Percentiles rank a stretch among this genome's conserved stretches.
Evolutionary conservation across 257 asterid genomes (phyloP).

Genomic region (Forsythia suspensa): DNA sequence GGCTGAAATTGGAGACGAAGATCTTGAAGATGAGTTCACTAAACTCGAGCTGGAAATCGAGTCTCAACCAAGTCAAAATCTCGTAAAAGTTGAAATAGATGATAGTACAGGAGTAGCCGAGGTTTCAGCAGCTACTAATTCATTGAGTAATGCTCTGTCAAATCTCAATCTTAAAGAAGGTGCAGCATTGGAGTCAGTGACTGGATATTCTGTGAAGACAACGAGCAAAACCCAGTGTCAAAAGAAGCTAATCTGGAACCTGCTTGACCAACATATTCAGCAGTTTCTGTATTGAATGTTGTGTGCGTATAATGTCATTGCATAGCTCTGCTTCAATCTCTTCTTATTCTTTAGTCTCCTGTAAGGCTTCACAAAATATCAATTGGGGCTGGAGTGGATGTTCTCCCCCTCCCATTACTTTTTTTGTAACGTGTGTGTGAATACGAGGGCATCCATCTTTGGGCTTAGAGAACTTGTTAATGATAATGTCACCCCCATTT

Average conservation of each 20-base stretch:
- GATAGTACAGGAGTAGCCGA: conserved; percentile 20
- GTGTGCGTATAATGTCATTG: background rate
- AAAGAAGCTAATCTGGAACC: conserved; percentile 40
- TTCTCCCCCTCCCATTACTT: no score
- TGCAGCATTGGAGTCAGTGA: conserved; percentile 21
- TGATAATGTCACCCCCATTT: no score
- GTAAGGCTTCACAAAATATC: background rate
- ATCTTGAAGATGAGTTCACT: conserved; percentile 65
- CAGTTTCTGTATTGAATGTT: background rate
- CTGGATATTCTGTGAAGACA: conserved; percentile 11
- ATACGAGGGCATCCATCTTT: no score
- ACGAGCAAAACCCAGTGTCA: conserved; percentile 21
- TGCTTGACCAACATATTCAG: conserved; percentile 29
- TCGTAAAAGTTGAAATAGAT: conserved; percentile 12
- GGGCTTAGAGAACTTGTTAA: no score
- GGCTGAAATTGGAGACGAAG: conserved; percentile 59
- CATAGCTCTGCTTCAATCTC: background rate
- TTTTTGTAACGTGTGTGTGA: no score
- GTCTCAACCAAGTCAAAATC: conserved; percentile 26
- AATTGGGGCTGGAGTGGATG: background rate
- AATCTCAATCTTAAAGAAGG: conserved; percentile 46
- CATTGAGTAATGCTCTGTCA: conserved; percentile 50
- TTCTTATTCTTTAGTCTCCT: background rate
- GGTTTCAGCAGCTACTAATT: conserved; percentile 39
- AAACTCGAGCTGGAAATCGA: conserved; percentile 52